Evolutionary conservation across 164 flowering plant genomes (phyloP).

Genomic region (Piper longum): DNA sequence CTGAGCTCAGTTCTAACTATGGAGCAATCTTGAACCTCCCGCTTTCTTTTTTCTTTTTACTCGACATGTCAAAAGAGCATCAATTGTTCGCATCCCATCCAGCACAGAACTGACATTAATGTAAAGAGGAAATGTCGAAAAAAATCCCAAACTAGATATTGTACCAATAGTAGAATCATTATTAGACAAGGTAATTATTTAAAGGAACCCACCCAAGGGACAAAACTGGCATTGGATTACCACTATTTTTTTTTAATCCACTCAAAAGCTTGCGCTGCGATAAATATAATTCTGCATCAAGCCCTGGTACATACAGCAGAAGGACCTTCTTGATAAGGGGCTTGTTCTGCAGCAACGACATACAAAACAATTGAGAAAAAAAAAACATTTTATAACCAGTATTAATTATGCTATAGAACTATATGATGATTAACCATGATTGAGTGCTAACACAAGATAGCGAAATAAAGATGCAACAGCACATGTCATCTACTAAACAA

Average conservation of each 20-base stretch:
- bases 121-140: not conserved
- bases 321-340: conserved; percentile 91
- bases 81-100: conserved; percentile 91
- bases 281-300: conserved; percentile 87
- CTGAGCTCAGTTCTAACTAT: conserved; percentile 17
- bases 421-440: too few species aligned
- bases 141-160: not conserved
- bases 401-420: too few species aligned
- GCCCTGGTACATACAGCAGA: conserved; percentile 88
- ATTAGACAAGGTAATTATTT: too few species aligned
- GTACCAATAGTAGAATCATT: too few species aligned
- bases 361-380: not conserved
- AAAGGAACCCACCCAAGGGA: conserved; percentile 75
- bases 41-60: conserved; percentile 65
- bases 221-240: conserved; percentile 72
- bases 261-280: conserved; percentile 45
- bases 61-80: conserved; percentile 75
- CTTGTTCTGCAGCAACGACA: conserved; percentile 59
- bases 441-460: too few species aligned
- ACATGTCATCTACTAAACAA: too few species aligned
- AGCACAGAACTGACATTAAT: conserved; percentile 62
- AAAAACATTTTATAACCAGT: not conserved
- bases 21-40: conserved; percentile 23
- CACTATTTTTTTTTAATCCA: conserved; percentile 55
- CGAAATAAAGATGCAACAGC: too few species aligned